Conservation (phyloP, 108 stramenopile species). For the Cyclotella sp. region DNA sequence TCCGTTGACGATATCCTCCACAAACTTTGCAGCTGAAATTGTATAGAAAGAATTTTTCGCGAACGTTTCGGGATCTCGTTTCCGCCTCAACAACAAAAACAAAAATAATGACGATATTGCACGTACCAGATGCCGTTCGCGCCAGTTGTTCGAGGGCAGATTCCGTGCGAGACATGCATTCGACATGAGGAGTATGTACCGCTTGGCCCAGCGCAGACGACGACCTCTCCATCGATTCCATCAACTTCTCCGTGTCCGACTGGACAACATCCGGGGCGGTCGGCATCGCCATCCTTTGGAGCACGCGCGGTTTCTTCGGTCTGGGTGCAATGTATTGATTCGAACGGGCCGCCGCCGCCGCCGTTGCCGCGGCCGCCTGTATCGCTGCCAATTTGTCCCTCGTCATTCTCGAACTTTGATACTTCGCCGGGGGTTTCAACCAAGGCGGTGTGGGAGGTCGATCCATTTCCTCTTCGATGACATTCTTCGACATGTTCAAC, state of each 20-base stretch:
- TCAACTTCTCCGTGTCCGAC: constrained; percentile 21
- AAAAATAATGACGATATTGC: neutral
- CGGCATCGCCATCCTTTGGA: constrained; percentile 5
- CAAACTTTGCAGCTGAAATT: constrained; percentile 49
- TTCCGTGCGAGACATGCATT: constrained; percentile 21
- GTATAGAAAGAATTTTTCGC: no score
- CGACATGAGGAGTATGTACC: constrained; percentile 53
- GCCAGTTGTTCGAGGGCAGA: constrained; percentile 74
- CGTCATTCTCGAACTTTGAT: constrained; percentile 29
- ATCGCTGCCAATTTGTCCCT: constrained; percentile 10
- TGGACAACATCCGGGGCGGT: constrained; percentile 1
- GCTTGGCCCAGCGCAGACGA: constrained; percentile 39
- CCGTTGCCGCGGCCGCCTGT: neutral
- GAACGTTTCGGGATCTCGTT: no score
- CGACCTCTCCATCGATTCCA: constrained; percentile 10
- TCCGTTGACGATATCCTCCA: constrained; percentile 67
- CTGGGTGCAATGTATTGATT: no score
- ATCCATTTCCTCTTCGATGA: constrained; percentile 33
- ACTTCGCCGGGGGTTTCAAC: constrained; percentile 48
- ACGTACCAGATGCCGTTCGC: constrained; percentile 67
- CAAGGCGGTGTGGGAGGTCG: constrained; percentile 55
- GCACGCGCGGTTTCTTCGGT: no score
- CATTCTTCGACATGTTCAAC: constrained; percentile 14
- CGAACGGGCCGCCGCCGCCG: constrained; percentile 26
- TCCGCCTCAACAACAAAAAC: neutral